Evolutionary conservation across 345 rosid genomes (phyloP), one percentile per base, ranked within the genome.

Genomic region (Erucastrum elatum): DNA sequence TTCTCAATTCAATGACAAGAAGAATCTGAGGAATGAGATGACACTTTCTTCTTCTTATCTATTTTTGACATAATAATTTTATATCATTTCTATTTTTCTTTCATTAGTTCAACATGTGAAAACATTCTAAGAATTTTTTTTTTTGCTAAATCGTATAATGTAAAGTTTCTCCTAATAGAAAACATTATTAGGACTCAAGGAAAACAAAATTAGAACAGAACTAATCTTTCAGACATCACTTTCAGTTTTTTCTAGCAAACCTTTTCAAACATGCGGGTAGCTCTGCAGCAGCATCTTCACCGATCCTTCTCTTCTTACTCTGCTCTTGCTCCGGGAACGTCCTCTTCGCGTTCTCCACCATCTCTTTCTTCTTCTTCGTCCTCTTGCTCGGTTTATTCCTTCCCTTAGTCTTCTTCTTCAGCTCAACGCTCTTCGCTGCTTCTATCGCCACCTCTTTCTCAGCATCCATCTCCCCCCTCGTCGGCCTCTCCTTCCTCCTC

Each of bases 381-480:
- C 30, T 76, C 84, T 88, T 94, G 61, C 97, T 91, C 0, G 94
- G 91, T 66, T 90, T 94, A 75, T 72, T 90, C 88, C 91, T 90
- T 5, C 98, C 98, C 80, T 93, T 93, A 0, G 98, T 91, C 77
- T 94, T 93, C 64, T 87, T 93, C 86, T 90, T 93, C 65, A 88
- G 1, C 3, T 72, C 72, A 4, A 63, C 65, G 17, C 74, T 87
- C 85, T 90, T 91, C 4, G 74, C 94, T 7, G 85, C 86, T 44
- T 85, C 90, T 12, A 88, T 81, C 5, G 94, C 95, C 10, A 81
- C 86, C 75, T 95, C 98, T 84, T 85, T 84, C 77, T 92, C 96
- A 0, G 85, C 85, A 66, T 87, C 93, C 12, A 70, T 82, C 73
- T 85, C 97, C 79, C 82, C 78, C 82, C 85, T 87, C 0, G 86